Base-by-base conservation (phyloP, 169 alveolate species). In the Eimeria maxima region DNA sequence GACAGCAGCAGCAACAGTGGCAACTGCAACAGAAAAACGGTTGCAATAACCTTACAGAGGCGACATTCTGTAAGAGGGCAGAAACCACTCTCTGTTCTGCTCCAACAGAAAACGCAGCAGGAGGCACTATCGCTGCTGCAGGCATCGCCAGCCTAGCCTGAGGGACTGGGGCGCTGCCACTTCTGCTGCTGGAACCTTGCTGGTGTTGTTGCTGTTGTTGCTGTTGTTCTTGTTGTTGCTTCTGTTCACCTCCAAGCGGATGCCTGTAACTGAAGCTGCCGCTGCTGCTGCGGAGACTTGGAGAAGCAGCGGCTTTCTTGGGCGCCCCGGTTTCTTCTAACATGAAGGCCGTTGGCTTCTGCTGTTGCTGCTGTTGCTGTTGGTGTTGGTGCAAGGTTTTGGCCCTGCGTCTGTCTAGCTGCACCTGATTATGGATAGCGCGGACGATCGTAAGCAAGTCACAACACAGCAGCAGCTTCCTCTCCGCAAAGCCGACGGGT, bases 401-500 rank as follows among this genome's bases (percentile, higher is more conserved):
- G 60, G 60, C 60, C 16, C 16, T 53, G 60, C 60, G 60, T 53
- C 60, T 57, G 55, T 33, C 65, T 27, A 13, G 57, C 89, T 78
- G 89, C 57, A 78, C 89, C 45, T 73, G 80, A 47, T 90, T 90
- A 90, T 90, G 95, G 5, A 90, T 74, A 11, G 67, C 78, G 45
- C 95, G 89, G 45, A 71, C 69, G 11, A 90, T 73, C 78, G 50
- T 57, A 29, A 90, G 47, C 44, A 90, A 3, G 47, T 90, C 95
- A n/a, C 83, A 83, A 67, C 95, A 90, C 22, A 90, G 65, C 65
- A 71, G 90, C n/a, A 90, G 29, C 47, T 90, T 90, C 81, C 95
- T 81, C 44, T 90, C 95, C 5, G 90, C 89, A 57, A 90, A 90
- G 3, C 95, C 95, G 53, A 65, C 80, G 0, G 95, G 95, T 1